Conservation (phyloP, 108 stramenopile genomes). For the Nannochloropsis gaditana region DNA sequence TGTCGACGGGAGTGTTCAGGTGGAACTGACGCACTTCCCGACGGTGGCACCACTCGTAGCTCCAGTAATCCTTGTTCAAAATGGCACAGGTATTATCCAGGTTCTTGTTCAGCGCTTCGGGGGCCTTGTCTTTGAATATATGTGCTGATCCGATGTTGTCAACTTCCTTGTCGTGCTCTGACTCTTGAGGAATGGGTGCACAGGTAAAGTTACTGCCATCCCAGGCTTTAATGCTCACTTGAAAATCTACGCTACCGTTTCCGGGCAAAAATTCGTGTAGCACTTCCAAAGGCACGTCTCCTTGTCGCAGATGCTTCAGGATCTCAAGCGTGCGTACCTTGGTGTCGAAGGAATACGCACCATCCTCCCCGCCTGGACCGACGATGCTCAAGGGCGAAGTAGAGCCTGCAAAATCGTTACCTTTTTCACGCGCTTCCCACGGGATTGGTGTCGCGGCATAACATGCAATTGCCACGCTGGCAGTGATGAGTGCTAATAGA, state of each 20-base stretch:
- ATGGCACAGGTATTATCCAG: not conserved
- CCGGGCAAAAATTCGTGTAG: not conserved
- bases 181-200: not conserved
- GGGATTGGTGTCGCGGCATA: no score
- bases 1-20: not conserved
- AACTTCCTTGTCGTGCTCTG: not conserved
- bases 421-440: no score
- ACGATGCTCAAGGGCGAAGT: not conserved
- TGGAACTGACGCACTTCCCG: conserved; percentile 5
- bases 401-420: no score
- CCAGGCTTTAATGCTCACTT: not conserved
- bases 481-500: no score
- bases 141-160: not conserved
- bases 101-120: not conserved
- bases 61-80: not conserved
- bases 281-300: not conserved
- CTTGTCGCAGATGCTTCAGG: not conserved
- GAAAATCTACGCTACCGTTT: not conserved
- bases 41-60: conserved; percentile 19
- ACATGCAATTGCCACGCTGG: no score
- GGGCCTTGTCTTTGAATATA: not conserved
- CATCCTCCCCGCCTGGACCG: not conserved
- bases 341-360: conserved; percentile 16
- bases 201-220: conserved; percentile 6
- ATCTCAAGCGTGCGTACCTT: conserved; percentile 17